Evolutionary conservation across 345 rosid species (phyloP), one percentile per base, ranked within the genome.

Genomic region (Leavenworthia alabamica): DNA sequence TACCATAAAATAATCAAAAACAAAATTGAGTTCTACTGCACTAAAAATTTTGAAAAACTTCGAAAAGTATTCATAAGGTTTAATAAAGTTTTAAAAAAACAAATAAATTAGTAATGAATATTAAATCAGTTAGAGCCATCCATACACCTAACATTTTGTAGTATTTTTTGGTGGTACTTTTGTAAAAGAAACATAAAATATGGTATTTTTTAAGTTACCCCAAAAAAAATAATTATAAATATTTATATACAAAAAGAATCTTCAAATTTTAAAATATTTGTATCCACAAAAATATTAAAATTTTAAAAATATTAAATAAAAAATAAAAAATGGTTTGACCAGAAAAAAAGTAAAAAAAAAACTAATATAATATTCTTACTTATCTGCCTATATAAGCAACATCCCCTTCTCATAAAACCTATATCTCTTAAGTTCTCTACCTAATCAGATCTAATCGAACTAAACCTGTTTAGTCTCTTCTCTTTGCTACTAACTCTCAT

Each of bases 381-480:
- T n/a, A n/a, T n/a, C 35, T 60, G 40, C 49, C 73, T 69, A 69
- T 61, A 60, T 60, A 69, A 60, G 40, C 48, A 52, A 16, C 61
- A 8, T 0, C 55, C 37, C 29, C 16, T 49, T 31, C 53, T n/a
- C n/a, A n/a, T 17, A n/a, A 11, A 20, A 12, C 2, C 47, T 51
- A 39, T 61, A n/a, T 41, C 66, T 58, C 58, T 39, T 13, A 29
- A 24, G 20, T 28, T 27, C 35, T 1, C 9, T 3, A 17, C 51
- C n/a, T 29, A 27, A 28, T 31, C 53, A 9, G 29, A 12, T 29
- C 7, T 2, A 16, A 27, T 29, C 40, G 2, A 63, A 40, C 51
- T 33, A 4, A 11, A 35, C 60, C 52, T 41, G 19, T 29, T 23
- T 31, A 1, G 19, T 51, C 45, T 57, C 49, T 15, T 16, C 27